Evolutionary conservation across 148 eudicot species (phyloP).

Genomic region (Silene conica): DNA sequence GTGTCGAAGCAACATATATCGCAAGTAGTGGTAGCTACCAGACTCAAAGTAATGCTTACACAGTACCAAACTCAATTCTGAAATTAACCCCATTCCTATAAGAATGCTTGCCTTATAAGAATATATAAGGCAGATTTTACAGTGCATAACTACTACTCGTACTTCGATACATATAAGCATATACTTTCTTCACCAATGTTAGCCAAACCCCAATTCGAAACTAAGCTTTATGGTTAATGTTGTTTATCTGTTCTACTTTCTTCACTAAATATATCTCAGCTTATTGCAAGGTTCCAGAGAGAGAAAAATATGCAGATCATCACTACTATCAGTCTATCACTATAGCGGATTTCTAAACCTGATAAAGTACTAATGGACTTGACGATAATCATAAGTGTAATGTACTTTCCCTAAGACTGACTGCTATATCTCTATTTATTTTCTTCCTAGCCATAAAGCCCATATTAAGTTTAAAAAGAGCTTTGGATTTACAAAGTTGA

Average conservation of each 20-base stretch:
- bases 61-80: too few species aligned
- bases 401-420: neutral
- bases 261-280: neutral
- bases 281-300: too few species aligned
- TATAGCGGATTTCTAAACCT: neutral
- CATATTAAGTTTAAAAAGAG: neutral
- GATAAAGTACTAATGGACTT: neutral
- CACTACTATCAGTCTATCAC: too few species aligned
- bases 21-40: too few species aligned
- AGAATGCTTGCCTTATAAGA: too few species aligned
- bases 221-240: neutral
- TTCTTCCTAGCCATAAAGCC: neutral
- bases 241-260: neutral
- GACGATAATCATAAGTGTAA: neutral
- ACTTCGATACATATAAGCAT: too few species aligned
- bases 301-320: too few species aligned
- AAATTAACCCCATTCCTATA: too few species aligned
- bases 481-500: neutral
- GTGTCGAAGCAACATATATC: too few species aligned
- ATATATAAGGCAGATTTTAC: too few species aligned
- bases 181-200: neutral
- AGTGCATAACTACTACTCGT: too few species aligned
- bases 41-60: too few species aligned
- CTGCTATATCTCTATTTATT: neutral
- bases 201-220: neutral